Percentiles rank a stretch among this genome's conserved stretches.
Evolutionary conservation across 306 rosid genomes (phyloP).

Genomic region (Albizia julibrissin): DNA sequence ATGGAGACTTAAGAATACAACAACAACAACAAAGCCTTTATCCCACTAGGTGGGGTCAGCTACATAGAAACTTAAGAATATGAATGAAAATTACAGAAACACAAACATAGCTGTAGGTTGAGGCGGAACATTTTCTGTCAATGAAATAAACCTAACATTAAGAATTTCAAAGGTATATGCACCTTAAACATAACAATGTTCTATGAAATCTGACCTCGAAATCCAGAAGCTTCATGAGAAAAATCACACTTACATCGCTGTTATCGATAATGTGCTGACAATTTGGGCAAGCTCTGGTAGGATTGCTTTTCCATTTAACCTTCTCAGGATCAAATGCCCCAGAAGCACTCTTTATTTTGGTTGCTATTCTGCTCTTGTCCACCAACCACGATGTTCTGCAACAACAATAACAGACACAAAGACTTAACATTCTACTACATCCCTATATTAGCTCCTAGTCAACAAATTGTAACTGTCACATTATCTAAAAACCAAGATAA

Average conservation of each 20-base stretch:
- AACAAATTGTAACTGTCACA: not conserved
- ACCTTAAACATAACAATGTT: not conserved
- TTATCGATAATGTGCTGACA: constrained; percentile 59
- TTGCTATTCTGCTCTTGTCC: constrained; percentile 71
- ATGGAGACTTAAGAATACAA: not conserved
- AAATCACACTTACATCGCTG: constrained; percentile 51
- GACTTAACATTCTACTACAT: not conserved
- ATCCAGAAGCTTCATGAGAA: not conserved
- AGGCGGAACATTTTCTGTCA: not conserved
- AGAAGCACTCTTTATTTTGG: constrained; percentile 69
- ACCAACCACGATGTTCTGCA: constrained; percentile 64
- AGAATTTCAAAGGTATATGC: not conserved
- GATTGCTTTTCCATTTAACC: constrained; percentile 65
- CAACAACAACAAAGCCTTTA: no score
- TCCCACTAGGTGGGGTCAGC: no score
- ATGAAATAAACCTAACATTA: not conserved
- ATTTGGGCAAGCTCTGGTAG: constrained; percentile 64
- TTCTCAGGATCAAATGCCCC: constrained; percentile 36
- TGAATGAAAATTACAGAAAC: not conserved
- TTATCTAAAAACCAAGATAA: constrained; percentile 1
- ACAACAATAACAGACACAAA: not conserved
- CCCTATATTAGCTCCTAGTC: not conserved
- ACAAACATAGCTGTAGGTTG: not conserved
- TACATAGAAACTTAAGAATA: not conserved
- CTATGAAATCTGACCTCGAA: not conserved